These are phyloP conservation scores for Lichtheimia ramosa DNA, from an alignment of 371 early-diverging fungal genomes.

Conservation along the genomic window DNA sequence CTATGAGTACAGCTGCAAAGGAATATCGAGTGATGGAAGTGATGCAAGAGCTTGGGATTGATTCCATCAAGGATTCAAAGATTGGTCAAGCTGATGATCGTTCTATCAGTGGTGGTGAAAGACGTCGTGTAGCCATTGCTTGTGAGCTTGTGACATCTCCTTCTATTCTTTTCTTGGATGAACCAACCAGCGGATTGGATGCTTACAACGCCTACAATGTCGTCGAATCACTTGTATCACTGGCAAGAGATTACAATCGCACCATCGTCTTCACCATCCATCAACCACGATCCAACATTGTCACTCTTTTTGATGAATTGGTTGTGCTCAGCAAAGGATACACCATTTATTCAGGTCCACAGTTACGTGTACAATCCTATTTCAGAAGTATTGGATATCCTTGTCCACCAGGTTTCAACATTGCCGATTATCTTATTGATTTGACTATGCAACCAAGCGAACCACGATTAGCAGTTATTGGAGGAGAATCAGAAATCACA, in stretches of 20 bases:
- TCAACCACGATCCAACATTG: slow-evolving; percentile 95
- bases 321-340: slow-evolving; percentile 85
- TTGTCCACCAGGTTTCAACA: slow-evolving; percentile 90
- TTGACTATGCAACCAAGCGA: slow-evolving; percentile 65
- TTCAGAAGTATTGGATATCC: slow-evolving; percentile 72
- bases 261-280: slow-evolving; percentile 95
- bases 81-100: slow-evolving; percentile 78
- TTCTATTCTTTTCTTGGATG: slow-evolving; percentile 90
- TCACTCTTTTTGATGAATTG: slow-evolving; percentile 85
- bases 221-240: slow-evolving; percentile 76
- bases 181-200: slow-evolving; percentile 93
- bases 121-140: slow-evolving; percentile 85
- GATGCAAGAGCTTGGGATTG: slow-evolving; percentile 77
- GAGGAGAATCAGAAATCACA: too few relatives aligned
- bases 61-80: slow-evolving; percentile 70
- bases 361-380: slow-evolving; percentile 48
- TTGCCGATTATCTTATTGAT: slow-evolving; percentile 90
- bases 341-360: slow-evolving; percentile 79
- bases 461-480: not conserved
- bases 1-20: slow-evolving; percentile 58
- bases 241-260: slow-evolving; percentile 83
- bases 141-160: slow-evolving; percentile 90
- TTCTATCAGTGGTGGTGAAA: slow-evolving; percentile 85
- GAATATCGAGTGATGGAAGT: slow-evolving; percentile 69
- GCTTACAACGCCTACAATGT: slow-evolving; percentile 92